phyloP scores from a whole-genome alignment of 192 early-diverging fungal species.

The Coemansia sp. region DNA sequence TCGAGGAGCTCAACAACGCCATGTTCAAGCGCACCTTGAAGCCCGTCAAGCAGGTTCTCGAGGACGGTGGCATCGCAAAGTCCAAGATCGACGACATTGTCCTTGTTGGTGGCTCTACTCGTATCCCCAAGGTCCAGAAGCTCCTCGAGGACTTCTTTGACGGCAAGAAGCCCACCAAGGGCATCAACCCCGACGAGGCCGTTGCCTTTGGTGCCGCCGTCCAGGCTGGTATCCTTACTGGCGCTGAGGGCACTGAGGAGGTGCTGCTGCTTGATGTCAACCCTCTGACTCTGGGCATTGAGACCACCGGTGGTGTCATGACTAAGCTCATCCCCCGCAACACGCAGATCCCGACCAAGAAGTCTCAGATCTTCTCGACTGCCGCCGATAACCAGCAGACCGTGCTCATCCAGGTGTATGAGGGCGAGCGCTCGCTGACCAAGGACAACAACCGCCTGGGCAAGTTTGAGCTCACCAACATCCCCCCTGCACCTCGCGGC shows the following conservation, averaged over 20 bases:
- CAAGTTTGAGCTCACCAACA: constrained; percentile 94
- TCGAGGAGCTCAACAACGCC: constrained; percentile 78
- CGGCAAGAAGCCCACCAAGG: constrained; percentile 88
- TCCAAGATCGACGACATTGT: constrained; percentile 94
- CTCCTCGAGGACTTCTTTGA: constrained; percentile 88
- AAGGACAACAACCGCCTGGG: constrained; percentile 98
- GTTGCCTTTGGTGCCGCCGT: constrained; percentile 98
- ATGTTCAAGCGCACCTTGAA: constrained; percentile 87
- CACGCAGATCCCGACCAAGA: constrained; percentile 99
- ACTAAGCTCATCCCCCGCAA: constrained; percentile 96
- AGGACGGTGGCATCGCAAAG: constrained; percentile 84
- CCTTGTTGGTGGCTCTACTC: constrained; percentile 97
- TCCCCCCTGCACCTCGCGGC: constrained; percentile 97
- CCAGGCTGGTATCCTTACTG: constrained; percentile 97
- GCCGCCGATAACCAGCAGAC: constrained; percentile 97
- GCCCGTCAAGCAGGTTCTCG: constrained; percentile 95
- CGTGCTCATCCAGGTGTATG: constrained; percentile 97
- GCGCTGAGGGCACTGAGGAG: constrained; percentile 95
- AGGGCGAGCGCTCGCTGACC: constrained; percentile 97
- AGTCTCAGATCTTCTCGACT: constrained; percentile 98
- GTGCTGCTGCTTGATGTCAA: constrained; percentile 96
- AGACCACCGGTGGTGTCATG: constrained; percentile 98
- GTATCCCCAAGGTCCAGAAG: constrained; percentile 96
- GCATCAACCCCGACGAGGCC: constrained; percentile 98
- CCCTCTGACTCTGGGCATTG: constrained; percentile 97